Conservation (phyloP, 2,329 filamentous ascomycete genomes). For the Aspergillus sp. region DNA sequence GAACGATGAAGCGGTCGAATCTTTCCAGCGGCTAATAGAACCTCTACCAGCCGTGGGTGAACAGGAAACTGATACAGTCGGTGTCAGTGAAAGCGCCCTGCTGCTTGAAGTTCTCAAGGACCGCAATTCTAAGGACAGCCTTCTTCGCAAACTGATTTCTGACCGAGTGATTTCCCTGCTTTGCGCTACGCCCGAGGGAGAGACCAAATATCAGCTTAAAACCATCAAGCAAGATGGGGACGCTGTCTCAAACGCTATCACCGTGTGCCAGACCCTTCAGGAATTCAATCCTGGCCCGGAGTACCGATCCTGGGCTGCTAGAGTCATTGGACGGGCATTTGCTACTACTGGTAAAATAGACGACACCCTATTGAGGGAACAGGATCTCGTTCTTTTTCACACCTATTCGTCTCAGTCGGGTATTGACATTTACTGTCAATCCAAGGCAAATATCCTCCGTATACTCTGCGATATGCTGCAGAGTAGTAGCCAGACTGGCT, state of each 20-base stretch:
- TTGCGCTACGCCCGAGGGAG: constrained; percentile 72
- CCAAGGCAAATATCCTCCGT: constrained; percentile 66
- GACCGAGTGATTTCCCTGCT: constrained; percentile 55
- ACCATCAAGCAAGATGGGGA: constrained; percentile 70
- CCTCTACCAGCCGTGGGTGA: constrained; percentile 70
- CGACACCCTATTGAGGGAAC: constrained; percentile 52
- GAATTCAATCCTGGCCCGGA: constrained; percentile 65
- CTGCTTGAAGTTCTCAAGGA: constrained; percentile 81
- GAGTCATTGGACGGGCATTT: constrained; percentile 82
- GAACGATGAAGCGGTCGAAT: constrained; percentile 54
- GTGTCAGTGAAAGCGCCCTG: constrained; percentile 76
- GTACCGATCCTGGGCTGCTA: constrained; percentile 84
- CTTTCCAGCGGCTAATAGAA: constrained; percentile 70
- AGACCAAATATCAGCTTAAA: constrained; percentile 63
- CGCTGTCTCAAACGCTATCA: constrained; percentile 64
- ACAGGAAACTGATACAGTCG: constrained; percentile 70
- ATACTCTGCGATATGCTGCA: constrained; percentile 66
- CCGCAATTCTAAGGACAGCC: constrained; percentile 61
- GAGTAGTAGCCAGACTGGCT: constrained; percentile 57
- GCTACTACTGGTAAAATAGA: constrained; percentile 70
- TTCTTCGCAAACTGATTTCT: constrained; percentile 73
- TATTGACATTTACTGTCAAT: constrained; percentile 40
- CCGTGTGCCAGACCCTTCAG: constrained; percentile 77
- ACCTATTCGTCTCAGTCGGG: constrained; percentile 9
- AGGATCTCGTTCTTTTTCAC: constrained; percentile 35